Evolutionary conservation across 2,329 filamentous ascomycete species (phyloP).

Genomic region (Hortaea werneckii): DNA sequence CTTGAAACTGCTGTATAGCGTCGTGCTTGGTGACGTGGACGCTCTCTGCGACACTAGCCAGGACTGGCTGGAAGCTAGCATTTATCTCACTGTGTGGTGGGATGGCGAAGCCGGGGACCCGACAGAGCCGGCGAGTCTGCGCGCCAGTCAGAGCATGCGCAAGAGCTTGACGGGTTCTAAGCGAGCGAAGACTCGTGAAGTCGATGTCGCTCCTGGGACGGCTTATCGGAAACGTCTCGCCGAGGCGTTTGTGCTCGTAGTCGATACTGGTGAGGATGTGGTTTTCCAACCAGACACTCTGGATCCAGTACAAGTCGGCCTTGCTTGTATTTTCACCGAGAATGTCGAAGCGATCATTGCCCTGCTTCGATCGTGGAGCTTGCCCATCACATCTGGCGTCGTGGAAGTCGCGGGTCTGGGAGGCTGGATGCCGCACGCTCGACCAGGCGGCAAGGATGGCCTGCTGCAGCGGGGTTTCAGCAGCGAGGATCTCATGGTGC

Average conservation of each 20-base stretch:
- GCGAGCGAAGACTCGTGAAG: slow-evolving; percentile 29
- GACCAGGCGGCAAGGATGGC: slow-evolving; percentile 34
- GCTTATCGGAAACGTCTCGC: slow-evolving; percentile 66
- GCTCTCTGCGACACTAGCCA: slow-evolving; percentile 68
- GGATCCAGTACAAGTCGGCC: slow-evolving; percentile 66
- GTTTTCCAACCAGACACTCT: slow-evolving; percentile 65
- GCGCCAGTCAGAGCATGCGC: slow-evolving; percentile 26
- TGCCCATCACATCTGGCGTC: slow-evolving; percentile 65
- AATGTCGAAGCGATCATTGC: slow-evolving; percentile 67
- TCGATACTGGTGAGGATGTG: slow-evolving; percentile 53
- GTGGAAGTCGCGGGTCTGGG: slow-evolving; percentile 77
- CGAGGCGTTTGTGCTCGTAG: slow-evolving; percentile 55
- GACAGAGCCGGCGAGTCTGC: slow-evolving; percentile 30
- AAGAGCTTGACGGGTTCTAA: slow-evolving; percentile 26
- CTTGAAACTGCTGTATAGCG: slow-evolving; percentile 67
- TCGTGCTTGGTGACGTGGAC: slow-evolving; percentile 64
- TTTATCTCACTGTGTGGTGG: slow-evolving; percentile 86
- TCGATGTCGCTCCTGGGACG: slow-evolving; percentile 46
- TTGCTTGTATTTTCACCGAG: slow-evolving; percentile 74
- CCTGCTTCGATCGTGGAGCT: slow-evolving; percentile 68
- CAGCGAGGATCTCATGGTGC: slow-evolving; percentile 72
- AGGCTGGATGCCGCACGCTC: slow-evolving; percentile 63
- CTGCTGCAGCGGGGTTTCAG: slow-evolving; percentile 58
- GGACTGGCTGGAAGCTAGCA: slow-evolving; percentile 84
- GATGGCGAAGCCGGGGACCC: slow-evolving; percentile 53